A percentile compares a stretch with the other conserved stretches of the same genome.
These are phyloP conservation scores for Amoebophrya sp. DNA, from an alignment of 169 alveolate genomes.

Conservation along the genomic window DNA sequence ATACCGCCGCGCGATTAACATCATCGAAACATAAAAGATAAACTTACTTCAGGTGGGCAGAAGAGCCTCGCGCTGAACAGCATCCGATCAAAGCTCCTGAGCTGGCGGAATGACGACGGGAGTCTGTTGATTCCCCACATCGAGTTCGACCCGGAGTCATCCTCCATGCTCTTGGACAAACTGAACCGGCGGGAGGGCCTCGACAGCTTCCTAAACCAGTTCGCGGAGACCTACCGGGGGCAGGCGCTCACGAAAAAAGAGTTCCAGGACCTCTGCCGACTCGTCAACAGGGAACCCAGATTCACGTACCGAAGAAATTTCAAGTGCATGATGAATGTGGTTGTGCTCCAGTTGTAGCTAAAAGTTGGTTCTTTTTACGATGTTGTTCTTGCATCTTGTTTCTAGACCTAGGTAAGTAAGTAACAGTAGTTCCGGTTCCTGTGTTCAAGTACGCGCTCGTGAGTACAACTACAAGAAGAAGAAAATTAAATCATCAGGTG, in stretches of 20 bases:
- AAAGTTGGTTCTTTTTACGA: neutral
- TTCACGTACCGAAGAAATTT: neutral
- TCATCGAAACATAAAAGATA: neutral
- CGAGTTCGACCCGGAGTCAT: too few species aligned
- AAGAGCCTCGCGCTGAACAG: neutral
- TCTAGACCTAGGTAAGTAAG: too few species aligned
- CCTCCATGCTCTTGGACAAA: too few species aligned
- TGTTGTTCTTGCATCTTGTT: too few species aligned
- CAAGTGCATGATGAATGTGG: neutral
- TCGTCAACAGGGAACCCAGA: neutral
- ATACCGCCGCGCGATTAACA: too few species aligned
- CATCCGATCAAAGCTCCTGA: neutral
- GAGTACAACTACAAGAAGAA: too few species aligned
- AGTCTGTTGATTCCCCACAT: neutral
- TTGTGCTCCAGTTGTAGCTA: neutral
- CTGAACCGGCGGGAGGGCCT: neutral
- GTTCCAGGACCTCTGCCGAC: neutral
- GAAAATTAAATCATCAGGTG: too few species aligned
- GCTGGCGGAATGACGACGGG: neutral
- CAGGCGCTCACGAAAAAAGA: neutral
- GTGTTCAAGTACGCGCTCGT: too few species aligned
- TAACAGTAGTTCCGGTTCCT: too few species aligned
- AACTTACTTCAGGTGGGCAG: neutral
- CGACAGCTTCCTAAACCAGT: neutral
- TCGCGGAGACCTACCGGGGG: neutral